These are phyloP conservation scores for Tylopilus plumbeoviolaceoides DNA, from an alignment of 768 basidiomycete species.

Conservation along the genomic window DNA sequence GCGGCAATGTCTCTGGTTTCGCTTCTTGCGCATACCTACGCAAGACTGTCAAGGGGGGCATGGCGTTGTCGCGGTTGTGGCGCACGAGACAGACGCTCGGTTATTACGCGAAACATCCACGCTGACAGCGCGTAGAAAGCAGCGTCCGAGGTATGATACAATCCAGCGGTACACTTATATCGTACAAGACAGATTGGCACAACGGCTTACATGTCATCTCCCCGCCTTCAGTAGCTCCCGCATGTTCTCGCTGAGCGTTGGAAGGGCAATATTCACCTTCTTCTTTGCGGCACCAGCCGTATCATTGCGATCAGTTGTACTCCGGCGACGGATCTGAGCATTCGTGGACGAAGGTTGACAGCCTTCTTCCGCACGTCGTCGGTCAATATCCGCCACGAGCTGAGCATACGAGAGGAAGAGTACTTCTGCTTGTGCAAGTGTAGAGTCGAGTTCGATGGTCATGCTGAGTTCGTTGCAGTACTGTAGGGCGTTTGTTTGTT, in stretches of 20 bases:
- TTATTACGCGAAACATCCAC: constrained; percentile 2
- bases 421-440: constrained; percentile 95
- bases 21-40: constrained; percentile 54
- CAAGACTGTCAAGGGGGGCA: constrained; percentile 50
- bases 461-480: constrained; percentile 94
- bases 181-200: constrained; percentile 1
- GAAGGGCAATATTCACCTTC: constrained; percentile 35
- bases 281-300: constrained; percentile 4
- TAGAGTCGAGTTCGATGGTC: constrained; percentile 95
- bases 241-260: constrained; percentile 58
- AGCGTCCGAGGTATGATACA: constrained; percentile 16
- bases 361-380: constrained; percentile 59
- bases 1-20: constrained; percentile 50
- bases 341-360: constrained; percentile 15
- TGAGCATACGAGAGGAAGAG: constrained; percentile 90
- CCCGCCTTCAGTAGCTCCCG: constrained; percentile 54
- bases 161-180: constrained; percentile 3
- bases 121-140: background rate
- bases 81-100: background rate
- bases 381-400: constrained; percentile 85
- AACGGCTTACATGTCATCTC: constrained; percentile 21
- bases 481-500: constrained; percentile 22
- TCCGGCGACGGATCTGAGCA: constrained; percentile 35
- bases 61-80: background rate
- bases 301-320: constrained; percentile 3